Conservation (phyloP, 1,139 yeast genomes). For the Lizanozyma gosingica region DNA sequence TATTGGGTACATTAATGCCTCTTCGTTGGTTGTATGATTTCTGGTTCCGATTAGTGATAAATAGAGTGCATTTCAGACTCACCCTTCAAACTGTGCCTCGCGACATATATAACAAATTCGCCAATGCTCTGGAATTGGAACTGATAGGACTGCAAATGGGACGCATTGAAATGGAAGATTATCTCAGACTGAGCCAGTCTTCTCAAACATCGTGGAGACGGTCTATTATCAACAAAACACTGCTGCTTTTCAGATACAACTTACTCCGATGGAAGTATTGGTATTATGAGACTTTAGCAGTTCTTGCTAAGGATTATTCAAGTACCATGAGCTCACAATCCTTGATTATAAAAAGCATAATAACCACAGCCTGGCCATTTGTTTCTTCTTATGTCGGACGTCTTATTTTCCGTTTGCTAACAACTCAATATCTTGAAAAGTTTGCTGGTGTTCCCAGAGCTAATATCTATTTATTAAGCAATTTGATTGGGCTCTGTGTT, state of each 20-base stretch:
- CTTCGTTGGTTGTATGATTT: constrained; percentile 28
- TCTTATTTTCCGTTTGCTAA: constrained; percentile 11
- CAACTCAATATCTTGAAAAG: constrained; percentile 4
- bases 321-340: constrained; percentile 16
- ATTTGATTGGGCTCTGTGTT: constrained; percentile 23
- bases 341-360: constrained; percentile 18
- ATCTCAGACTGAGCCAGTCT: constrained; percentile 1
- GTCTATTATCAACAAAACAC: neutral
- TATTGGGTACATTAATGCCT: constrained; percentile 29
- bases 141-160: neutral
- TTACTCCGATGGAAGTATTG: constrained; percentile 6
- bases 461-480: constrained; percentile 21
- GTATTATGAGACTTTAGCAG: constrained; percentile 21
- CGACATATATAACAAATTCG: constrained; percentile 26
- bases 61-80: constrained; percentile 23
- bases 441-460: constrained; percentile 13
- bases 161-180: constrained; percentile 7
- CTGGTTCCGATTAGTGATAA: constrained; percentile 23
- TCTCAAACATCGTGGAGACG: no score
- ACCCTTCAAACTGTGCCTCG: constrained; percentile 24
- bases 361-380: constrained; percentile 36
- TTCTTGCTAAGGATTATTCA: constrained; percentile 30
- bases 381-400: constrained; percentile 26
- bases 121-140: constrained; percentile 14
- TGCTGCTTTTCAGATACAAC: constrained; percentile 3